Percentiles rank a stretch among this genome's conserved stretches.
Evolutionary conservation across 2,329 filamentous ascomycete genomes (phyloP).

Genomic region (Aspergillus sp.): DNA sequence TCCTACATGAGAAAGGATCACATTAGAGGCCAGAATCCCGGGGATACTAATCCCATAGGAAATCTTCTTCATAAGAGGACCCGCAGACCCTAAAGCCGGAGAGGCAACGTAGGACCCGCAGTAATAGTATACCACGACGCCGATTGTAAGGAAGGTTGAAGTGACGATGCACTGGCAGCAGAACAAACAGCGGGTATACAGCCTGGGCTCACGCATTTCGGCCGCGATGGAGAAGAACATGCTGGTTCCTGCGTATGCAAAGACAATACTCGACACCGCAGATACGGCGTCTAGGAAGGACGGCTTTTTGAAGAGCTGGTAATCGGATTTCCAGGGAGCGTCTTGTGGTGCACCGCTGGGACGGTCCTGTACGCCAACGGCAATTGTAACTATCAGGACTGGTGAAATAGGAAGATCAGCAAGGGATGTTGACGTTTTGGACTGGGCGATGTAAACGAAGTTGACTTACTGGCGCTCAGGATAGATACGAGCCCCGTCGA

Average conservation of each 20-base stretch:
- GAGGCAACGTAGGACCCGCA: slow-evolving; percentile 50
- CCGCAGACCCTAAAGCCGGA: slow-evolving; percentile 50
- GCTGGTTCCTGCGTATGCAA: slow-evolving; percentile 29
- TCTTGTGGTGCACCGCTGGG: slow-evolving; percentile 33
- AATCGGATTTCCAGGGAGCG: slow-evolving; percentile 30
- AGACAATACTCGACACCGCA: slow-evolving; percentile 29
- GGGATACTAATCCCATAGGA: slow-evolving; percentile 43
- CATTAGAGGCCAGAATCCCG: slow-evolving; percentile 30
- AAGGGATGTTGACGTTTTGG: neutral
- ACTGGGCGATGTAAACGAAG: neutral
- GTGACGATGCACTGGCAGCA: slow-evolving; percentile 36
- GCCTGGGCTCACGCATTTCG: slow-evolving; percentile 38
- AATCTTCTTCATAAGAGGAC: slow-evolving; percentile 43
- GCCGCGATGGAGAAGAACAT: slow-evolving; percentile 39
- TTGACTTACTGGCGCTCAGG: slow-evolving; percentile 12
- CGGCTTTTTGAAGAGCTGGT: slow-evolving; percentile 22
- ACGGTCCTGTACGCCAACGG: slow-evolving; percentile 33
- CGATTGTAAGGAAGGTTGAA: slow-evolving; percentile 36
- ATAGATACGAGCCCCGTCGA: slow-evolving; percentile 27
- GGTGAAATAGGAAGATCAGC: too few relatives aligned
- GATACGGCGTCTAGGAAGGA: slow-evolving; percentile 29
- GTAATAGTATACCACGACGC: slow-evolving; percentile 47
- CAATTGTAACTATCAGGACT: slow-evolving; percentile 24
- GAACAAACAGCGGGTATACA: slow-evolving; percentile 36
- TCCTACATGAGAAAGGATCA: slow-evolving; percentile 23